A percentile compares a stretch with the other conserved stretches of the same genome.
These are phyloP conservation scores for Herpetomonas tarakana DNA, from an alignment of 208 protist genomes.

Conservation along the genomic window DNA sequence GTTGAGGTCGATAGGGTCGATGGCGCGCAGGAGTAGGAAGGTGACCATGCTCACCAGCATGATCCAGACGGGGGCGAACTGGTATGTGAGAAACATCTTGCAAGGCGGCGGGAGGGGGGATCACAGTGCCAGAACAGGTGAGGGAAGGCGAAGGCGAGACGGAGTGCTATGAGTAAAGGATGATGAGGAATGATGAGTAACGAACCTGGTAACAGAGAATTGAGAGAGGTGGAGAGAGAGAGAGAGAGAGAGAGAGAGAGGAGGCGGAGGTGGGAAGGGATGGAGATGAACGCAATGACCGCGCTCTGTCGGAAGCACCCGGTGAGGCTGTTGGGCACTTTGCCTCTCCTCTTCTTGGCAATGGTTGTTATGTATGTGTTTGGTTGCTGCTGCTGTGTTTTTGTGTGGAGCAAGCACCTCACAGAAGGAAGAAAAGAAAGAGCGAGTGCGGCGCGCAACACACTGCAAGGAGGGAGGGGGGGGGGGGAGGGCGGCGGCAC, in stretches of 20 bases:
- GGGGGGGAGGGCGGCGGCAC: neutral
- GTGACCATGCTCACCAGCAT: conserved; percentile 47
- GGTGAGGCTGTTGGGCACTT: too few species aligned
- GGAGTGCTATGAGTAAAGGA: conserved; percentile 4
- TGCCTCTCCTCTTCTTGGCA: too few species aligned
- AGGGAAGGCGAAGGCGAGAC: conserved; percentile 1
- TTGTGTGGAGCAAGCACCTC: neutral
- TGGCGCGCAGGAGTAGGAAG: conserved; percentile 48
- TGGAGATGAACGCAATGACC: neutral
- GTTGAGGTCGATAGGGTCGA: conserved; percentile 57
- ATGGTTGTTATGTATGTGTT: too few species aligned
- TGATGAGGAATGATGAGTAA: neutral
- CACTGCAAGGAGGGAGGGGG: neutral
- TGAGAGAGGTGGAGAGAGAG: neutral
- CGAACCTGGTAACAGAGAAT: neutral
- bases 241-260: conserved; percentile 1
- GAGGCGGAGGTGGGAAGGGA: too few species aligned
- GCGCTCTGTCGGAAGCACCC: too few species aligned
- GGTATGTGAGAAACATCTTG: conserved; percentile 72
- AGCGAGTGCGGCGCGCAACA: neutral
- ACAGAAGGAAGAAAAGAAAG: conserved; percentile 3
- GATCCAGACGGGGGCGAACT: conserved; percentile 48
- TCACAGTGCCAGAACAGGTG: neutral
- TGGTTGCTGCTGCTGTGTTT: too few species aligned
- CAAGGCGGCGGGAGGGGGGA: neutral